Base-by-base conservation (phyloP, 169 alveolate genomes). In the Plasmodium reichenowi region DNA sequence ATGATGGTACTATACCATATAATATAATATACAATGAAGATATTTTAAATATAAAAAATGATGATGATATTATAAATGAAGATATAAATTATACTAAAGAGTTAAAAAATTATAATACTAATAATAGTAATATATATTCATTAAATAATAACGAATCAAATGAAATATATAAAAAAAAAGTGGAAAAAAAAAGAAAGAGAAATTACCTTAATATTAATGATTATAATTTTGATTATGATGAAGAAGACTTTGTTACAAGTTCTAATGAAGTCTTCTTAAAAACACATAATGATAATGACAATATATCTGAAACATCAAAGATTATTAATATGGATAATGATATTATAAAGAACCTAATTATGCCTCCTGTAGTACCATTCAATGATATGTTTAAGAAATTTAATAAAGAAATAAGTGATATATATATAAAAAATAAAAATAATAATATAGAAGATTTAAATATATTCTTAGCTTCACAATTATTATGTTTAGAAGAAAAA, bases 341-440 rank as follows among this genome's bases (percentile, higher is more conserved):
- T 56, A 38, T 26, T 17, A 83, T 83, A 29, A 83, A 43, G 45
- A 48, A 54, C 15, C 80, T 83, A 4, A 59, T 83, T 45, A 50
- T 29, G 32, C 91, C 91, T 3, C 91, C 91, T 1, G 85, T 73
- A 56, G 70, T 83, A 70, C 91, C 80, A 50, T 68, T 83, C 59
- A 83, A 83, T 68, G 59, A 50, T 15, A 62, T 52, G 12, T 83
- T 83, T 62, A 43, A 56, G 62, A 83, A 83, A 68, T 68, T 54
- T 63, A 83, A 83, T 83, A 83, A 68, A 83, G 91, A 67, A 83
- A 67, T 83, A 83, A 83, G 91, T 63, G 91, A 83, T 17, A 48
- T 83, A 54, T 83, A 45, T 62, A 45, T 56, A 26, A 83, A 83
- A 56, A 62, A 54, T 32, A 83, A 83, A 58, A 70, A 83, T n/a